Conservation (phyloP, 106 monocot genomes). For the Xerophyta viscosa region DNA sequence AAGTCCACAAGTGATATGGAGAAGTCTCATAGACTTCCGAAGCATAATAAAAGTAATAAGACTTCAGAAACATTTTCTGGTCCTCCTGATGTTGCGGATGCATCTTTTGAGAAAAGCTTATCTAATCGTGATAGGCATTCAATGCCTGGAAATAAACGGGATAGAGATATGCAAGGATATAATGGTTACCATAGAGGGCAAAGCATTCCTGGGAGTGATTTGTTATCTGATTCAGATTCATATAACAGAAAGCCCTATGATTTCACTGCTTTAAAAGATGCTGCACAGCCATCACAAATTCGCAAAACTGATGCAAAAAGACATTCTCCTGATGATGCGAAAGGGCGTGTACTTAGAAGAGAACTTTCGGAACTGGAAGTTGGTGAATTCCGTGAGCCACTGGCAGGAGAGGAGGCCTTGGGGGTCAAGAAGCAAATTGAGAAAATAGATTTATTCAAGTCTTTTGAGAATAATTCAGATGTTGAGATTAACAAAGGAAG, state of each 20-base stretch:
- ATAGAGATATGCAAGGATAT: conserved; percentile 24
- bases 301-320: conserved; percentile 23
- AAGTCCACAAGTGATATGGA: conserved; percentile 18
- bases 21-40: conserved; percentile 22
- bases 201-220: conserved; percentile 16
- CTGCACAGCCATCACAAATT: conserved; percentile 8
- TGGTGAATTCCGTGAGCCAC: conserved; percentile 84
- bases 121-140: conserved; percentile 9
- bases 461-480: conserved; percentile 29
- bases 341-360: conserved; percentile 44
- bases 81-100: conserved; percentile 24
- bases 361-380: conserved; percentile 83
- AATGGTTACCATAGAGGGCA: conserved; percentile 18
- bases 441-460: conserved; percentile 46
- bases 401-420: conserved; percentile 19
- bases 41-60: conserved; percentile 18
- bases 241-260: conserved; percentile 20
- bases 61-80: conserved; percentile 16
- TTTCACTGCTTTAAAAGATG: conserved; percentile 12
- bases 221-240: conserved; percentile 20
- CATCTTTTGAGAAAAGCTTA: conserved; percentile 12
- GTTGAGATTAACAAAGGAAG: conserved; percentile 21
- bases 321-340: conserved; percentile 12
- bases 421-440: conserved; percentile 34
- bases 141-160: conserved; percentile 21